Base-by-base conservation (phyloP, 2,329 filamentous ascomycete species). In the Didymosphaeria variabile region DNA sequence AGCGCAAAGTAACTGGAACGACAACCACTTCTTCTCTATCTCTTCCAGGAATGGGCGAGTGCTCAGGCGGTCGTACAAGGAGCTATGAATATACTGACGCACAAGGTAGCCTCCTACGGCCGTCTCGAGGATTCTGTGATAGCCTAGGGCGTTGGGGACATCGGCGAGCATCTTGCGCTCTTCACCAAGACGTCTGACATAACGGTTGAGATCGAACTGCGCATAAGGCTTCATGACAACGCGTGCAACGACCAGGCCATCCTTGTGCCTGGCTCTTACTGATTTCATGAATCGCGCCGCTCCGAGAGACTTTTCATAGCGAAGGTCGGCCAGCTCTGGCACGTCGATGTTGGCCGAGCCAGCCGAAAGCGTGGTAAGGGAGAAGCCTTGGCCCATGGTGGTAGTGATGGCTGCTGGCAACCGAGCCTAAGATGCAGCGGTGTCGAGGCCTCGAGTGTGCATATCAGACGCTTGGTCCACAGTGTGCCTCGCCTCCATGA, bases 11-110 rank as follows among this genome's bases (percentile, higher is more conserved):
- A 99, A 86, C 81, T 99, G 95, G 72, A 97, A 99, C 0, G 94
- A 92, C 54, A 99, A 86, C 95, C 95, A 99, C 82, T 97, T 97
- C 85, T 97, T 98, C 79, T 99, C 95, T 67, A 99, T 95, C 67
- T 97, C 92, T 79, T 99, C 96, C 10, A 98, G 84, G 70, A 99
- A 99, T 0, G 95, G 96, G 8, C 96, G 89, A 9, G 95, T 99
- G 79, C 95, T 88, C 79, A 99, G 88, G 57, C 95, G 91, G 81
- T 99, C 95, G 81, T 99, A 99, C 5, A 99, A 86, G 26, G 95
- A 98, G 83, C 91, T 97, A 80, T 98, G 95, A 62, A 98, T 89
- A 76, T 92, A 98, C 79, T 98, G 96, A 55, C 95, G 91, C 59
- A 97, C 92, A 21, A 99, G 87, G 75, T 97, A 97, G 51, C 94